Conservation (phyloP, 2,329 filamentous ascomycete genomes). For the Penicillium polonicum region DNA sequence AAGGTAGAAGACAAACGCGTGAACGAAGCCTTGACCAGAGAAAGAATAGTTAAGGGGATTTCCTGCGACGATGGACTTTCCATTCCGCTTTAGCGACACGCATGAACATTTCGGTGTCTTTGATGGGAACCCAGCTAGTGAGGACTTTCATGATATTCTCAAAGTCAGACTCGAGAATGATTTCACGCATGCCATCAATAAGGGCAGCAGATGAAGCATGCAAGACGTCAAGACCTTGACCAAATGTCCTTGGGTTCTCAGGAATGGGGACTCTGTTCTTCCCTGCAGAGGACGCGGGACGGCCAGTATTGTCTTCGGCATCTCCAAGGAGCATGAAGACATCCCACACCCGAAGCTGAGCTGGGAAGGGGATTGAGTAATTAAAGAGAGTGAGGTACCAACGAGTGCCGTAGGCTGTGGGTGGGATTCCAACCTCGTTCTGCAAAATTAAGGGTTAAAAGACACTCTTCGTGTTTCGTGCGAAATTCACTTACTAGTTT, state of each 20-base stretch:
- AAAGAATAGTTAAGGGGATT: constrained; percentile 12
- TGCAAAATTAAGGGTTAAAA: constrained; percentile 35
- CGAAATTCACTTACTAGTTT: constrained; percentile 65
- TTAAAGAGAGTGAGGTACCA: constrained; percentile 99
- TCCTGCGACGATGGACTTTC: constrained; percentile 63
- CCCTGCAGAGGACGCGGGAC: constrained; percentile 19
- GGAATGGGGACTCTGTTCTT: constrained; percentile 26
- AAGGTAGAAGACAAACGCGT: not conserved
- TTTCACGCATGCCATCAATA: constrained; percentile 84
- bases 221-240: constrained; percentile 75
- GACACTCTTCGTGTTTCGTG: not conserved
- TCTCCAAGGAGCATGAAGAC: constrained; percentile 94
- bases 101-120: constrained; percentile 92
- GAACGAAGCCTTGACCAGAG: not conserved
- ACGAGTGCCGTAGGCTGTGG: constrained; percentile 89
- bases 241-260: constrained; percentile 43
- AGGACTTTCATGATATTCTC: constrained; percentile 97
- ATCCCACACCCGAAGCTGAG: constrained; percentile 95
- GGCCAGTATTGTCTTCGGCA: constrained; percentile 48
- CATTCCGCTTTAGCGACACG: constrained; percentile 84
- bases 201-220: constrained; percentile 88
- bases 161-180: constrained; percentile 89
- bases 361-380: constrained; percentile 89
- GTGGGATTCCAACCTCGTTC: constrained; percentile 75
- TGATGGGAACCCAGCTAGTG: constrained; percentile 89